These are phyloP conservation scores for Eimeria acervulina DNA, from an alignment of 169 alveolate species.

Conservation along the genomic window DNA sequence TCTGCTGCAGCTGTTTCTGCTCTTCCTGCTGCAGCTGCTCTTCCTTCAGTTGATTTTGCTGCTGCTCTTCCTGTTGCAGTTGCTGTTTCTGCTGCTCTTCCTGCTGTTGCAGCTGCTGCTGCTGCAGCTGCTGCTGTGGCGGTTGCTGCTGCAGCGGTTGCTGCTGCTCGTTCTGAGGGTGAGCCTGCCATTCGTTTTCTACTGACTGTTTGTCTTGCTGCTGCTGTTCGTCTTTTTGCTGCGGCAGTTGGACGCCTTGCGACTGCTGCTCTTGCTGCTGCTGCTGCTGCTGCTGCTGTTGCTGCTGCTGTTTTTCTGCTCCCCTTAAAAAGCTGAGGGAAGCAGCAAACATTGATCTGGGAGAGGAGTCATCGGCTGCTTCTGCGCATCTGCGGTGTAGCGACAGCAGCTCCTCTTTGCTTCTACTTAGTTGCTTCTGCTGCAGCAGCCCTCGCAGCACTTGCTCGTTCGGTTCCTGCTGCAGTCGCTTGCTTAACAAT, in stretches of 20 bases:
- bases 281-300: too few species aligned
- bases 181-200: not conserved
- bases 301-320: constrained; percentile 2
- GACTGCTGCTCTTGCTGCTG: not conserved
- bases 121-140: not conserved
- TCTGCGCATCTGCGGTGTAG: not conserved
- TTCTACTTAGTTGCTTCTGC: not conserved
- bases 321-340: not conserved
- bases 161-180: not conserved
- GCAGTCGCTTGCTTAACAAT: not conserved
- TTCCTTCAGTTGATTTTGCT: not conserved
- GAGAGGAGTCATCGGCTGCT: not conserved
- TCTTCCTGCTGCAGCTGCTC: too few species aligned
- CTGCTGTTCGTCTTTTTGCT: not conserved
- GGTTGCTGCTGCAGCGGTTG: not conserved
- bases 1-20: not conserved
- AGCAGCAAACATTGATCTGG: not conserved
- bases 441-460: constrained; percentile 20
- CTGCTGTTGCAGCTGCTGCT: not conserved
- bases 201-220: not conserved
- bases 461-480: not conserved
- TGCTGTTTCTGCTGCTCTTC: too few species aligned
- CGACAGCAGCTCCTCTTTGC: constrained; percentile 24
- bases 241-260: not conserved
- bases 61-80: not conserved